phyloP scores from a whole-genome alignment of 2,329 filamentous ascomycete genomes.

The Elsinoe batatas region DNA sequence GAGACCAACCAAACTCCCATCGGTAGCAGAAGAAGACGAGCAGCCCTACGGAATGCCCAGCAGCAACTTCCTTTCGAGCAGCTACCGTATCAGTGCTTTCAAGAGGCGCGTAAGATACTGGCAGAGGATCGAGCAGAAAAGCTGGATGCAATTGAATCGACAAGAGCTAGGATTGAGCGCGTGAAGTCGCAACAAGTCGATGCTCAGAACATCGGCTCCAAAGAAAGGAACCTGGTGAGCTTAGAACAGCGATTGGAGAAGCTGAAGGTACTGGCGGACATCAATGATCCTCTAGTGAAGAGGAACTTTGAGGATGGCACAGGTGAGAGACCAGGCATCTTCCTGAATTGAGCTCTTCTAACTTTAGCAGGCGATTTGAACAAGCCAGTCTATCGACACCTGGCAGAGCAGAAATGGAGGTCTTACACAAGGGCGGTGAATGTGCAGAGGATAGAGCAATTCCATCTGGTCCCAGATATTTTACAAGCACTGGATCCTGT shows the following conservation, averaged over 20 bases:
- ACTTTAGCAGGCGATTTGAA: constrained; percentile 68
- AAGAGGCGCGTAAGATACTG: constrained; percentile 81
- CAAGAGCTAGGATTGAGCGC: constrained; percentile 58
- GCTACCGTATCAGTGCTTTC: constrained; percentile 94
- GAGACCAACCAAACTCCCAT: constrained; percentile 46
- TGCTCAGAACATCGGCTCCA: constrained; percentile 29
- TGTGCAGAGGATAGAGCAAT: constrained; percentile 74
- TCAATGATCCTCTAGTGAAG: constrained; percentile 91
- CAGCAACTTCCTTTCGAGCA: constrained; percentile 76
- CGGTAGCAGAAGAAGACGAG: constrained; percentile 73
- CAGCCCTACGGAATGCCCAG: constrained; percentile 38
- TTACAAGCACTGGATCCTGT: constrained; percentile 68
- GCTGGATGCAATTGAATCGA: constrained; percentile 58
- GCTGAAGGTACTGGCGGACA: constrained; percentile 81
- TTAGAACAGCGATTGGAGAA: constrained; percentile 64
- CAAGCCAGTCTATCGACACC: constrained; percentile 88
- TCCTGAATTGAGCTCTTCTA: background rate
- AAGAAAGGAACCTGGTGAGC: constrained; percentile 57
- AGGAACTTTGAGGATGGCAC: constrained; percentile 84
- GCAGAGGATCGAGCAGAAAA: constrained; percentile 73
- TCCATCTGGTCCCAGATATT: constrained; percentile 81
- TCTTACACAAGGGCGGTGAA: constrained; percentile 70
- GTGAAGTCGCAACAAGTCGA: constrained; percentile 44
- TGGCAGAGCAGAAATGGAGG: constrained; percentile 82
- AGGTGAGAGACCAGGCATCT: constrained; percentile 45